phyloP scores from a whole-genome alignment of 2,329 filamentous ascomycete species.

The Claviceps spartinae region DNA sequence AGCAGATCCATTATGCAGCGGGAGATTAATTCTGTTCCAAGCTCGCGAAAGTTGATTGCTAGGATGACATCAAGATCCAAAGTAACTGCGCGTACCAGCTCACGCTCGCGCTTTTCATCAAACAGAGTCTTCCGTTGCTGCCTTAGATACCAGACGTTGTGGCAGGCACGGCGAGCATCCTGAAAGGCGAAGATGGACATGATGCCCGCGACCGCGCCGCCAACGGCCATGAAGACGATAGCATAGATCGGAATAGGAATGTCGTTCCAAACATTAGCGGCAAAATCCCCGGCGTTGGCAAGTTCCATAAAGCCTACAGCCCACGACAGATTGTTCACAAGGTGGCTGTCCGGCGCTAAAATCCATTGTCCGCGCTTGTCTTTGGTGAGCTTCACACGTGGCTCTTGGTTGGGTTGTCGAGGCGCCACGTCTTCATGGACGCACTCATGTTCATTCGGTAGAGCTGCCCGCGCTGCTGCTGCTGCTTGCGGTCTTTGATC shows the following conservation, averaged over 20 bases:
- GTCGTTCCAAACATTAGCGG: conserved; percentile 43
- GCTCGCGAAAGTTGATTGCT: conserved; percentile 32
- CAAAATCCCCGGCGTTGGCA: conserved; percentile 42
- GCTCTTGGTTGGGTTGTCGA: conserved; percentile 1
- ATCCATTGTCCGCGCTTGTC: conserved; percentile 1
- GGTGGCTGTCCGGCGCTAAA: conserved; percentile 9
- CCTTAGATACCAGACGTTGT: conserved; percentile 31
- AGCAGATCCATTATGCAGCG: conserved; percentile 36
- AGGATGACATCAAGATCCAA: conserved; percentile 23
- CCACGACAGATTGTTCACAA: conserved; percentile 18
- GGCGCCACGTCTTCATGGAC: not conserved
- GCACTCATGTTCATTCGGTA: not conserved
- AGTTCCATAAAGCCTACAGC: conserved; percentile 38
- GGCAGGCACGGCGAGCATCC: conserved; percentile 29
- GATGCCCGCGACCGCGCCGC: conserved; percentile 31
- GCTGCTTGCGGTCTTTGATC: not conserved
- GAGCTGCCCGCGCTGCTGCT: not conserved
- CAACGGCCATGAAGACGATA: conserved; percentile 37
- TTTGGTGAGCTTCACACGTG: conserved; percentile 8
- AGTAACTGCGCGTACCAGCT: conserved; percentile 1
- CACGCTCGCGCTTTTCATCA: conserved; percentile 7
- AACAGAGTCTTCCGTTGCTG: conserved; percentile 24
- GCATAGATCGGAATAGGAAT: conserved; percentile 35
- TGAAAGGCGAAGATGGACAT: conserved; percentile 31
- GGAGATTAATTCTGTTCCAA: conserved; percentile 36